Base-by-base conservation (phyloP, 2,329 filamentous ascomycete genomes). In the Cyphellophora europaea region DNA sequence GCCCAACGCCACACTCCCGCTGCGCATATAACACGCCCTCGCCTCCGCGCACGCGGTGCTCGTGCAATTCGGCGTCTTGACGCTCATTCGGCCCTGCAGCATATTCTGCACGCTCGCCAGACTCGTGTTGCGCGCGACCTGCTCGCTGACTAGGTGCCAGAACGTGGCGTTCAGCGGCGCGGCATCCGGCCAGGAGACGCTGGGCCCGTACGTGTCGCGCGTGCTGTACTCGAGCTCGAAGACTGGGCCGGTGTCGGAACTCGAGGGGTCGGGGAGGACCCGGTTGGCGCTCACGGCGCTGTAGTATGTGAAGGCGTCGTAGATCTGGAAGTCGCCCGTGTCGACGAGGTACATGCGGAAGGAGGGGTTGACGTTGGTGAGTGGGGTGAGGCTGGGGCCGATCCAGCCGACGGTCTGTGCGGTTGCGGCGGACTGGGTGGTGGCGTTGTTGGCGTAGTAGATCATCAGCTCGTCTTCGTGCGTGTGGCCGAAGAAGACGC, bases 11-110 rank as follows among this genome's bases (percentile, higher is more conserved):
- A 61, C 63, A 47, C 67, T 74, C 2, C 70, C 72, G 53, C 64
- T 69, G 23, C 72, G 54, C 58, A 76, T 76, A 47, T 77, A 76
- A 43, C 73, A 77, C 11, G 74, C 56, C 56, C 72, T 74, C 2
- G 72, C 71, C 30, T 55, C 48, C 3, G 64, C 63, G 49, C 72
- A 77, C 3, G 58, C 67, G 19, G 53, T 52, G 40, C 52, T 72
- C 2, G 66, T 69, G 41, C 72, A 75, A 27, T 67, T 67, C 0
- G 71, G 69, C 27, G 57, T 67, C 49, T 57, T 57, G 3, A 67
- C 49, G 37, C 67, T 72, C 38, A 51, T 60, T 53, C 72, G 73
- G 1, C 71, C 70, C 47, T 74, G 65, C 23, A 63, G 65, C 0
- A 55, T 63, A 43, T 72, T 75, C 37, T 71, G 67, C 25, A 55